phyloP scores from a whole-genome alignment of 768 basidiomycete species.

The Xerocomus spinulosus region DNA sequence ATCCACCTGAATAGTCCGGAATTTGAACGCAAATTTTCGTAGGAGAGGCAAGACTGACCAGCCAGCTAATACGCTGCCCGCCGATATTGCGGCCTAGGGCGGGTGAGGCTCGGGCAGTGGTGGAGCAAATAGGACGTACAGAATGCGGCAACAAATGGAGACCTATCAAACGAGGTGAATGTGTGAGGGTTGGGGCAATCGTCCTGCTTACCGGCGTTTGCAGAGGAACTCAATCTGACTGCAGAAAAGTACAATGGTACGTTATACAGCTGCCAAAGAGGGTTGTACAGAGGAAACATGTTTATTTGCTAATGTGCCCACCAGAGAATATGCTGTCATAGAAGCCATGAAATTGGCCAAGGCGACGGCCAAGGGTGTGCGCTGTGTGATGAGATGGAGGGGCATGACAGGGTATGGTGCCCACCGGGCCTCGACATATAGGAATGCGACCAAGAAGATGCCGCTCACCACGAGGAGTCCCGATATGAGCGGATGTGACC shows the following conservation, averaged over 20 bases:
- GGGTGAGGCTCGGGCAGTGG: slow-evolving; percentile 13
- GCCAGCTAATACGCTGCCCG: slow-evolving; percentile 84
- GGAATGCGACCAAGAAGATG: slow-evolving; percentile 54
- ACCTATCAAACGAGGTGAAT: slow-evolving; percentile 40
- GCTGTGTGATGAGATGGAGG: slow-evolving; percentile 64
- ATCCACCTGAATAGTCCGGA: slow-evolving; percentile 55
- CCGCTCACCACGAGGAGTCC: slow-evolving; percentile 58
- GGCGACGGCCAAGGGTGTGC: slow-evolving; percentile 80
- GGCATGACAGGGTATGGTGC: slow-evolving; percentile 90
- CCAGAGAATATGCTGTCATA: slow-evolving; percentile 78
- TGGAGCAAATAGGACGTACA: slow-evolving; percentile 38
- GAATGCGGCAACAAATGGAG: slow-evolving; percentile 89
- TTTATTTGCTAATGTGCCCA: slow-evolving; percentile 25
- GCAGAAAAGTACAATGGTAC: slow-evolving; percentile 87
- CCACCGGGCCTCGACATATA: slow-evolving; percentile 74
- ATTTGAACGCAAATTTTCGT: slow-evolving; percentile 4
- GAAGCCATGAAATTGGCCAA: slow-evolving; percentile 74
- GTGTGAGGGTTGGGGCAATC: background rate
- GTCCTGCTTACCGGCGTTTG: slow-evolving; percentile 57
- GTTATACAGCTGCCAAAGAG: slow-evolving; percentile 63
- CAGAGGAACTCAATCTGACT: slow-evolving; percentile 64
- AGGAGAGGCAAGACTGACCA: slow-evolving; percentile 46
- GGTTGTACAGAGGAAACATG: background rate
- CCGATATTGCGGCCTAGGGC: slow-evolving; percentile 67
- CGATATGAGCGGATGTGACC: slow-evolving; percentile 69